Evolutionary conservation across 2,329 filamentous ascomycete species (phyloP).

Genomic region (Beauveria brongniartii): DNA sequence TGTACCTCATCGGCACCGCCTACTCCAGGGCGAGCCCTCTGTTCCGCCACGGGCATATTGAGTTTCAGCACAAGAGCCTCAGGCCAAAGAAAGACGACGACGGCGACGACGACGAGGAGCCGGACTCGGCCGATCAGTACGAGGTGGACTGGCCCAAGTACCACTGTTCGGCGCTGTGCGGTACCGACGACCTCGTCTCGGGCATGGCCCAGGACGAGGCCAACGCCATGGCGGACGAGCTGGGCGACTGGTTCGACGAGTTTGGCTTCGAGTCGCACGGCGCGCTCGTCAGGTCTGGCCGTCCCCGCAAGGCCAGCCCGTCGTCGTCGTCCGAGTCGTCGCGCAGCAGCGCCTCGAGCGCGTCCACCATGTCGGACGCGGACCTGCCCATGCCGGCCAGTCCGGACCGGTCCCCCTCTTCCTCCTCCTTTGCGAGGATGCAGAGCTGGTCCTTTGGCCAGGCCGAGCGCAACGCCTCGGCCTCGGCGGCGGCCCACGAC

Average conservation of each 20-base stretch:
- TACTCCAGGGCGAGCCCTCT: constrained; percentile 8
- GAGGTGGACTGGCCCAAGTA: constrained; percentile 55
- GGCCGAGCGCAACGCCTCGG: background rate
- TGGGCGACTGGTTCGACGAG: constrained; percentile 43
- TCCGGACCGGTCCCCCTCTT: background rate
- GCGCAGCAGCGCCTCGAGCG: constrained; percentile 8
- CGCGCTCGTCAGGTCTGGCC: constrained; percentile 24
- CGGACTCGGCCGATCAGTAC: constrained; percentile 20
- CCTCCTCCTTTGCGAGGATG: constrained; percentile 14
- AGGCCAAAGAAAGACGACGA: background rate
- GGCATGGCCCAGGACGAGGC: constrained; percentile 38
- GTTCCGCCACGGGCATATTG: constrained; percentile 10
- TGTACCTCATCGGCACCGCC: constrained; percentile 6
- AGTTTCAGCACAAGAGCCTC: background rate
- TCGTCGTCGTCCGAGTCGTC: constrained; percentile 10
- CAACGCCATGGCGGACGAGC: constrained; percentile 31
- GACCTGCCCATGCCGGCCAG: constrained; percentile 10
- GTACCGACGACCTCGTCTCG: constrained; percentile 42
- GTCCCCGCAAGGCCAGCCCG: background rate
- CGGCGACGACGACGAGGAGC: background rate
- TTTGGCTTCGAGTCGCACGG: constrained; percentile 40
- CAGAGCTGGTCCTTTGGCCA: constrained; percentile 7
- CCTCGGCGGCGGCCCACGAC: background rate
- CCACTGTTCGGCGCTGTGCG: constrained; percentile 55
- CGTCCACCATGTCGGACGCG: constrained; percentile 3